A percentile compares a stretch with the other conserved stretches of the same genome.
phyloP scores from a whole-genome alignment of 2,329 filamentous ascomycete genomes.

The Emydomyces testavorans region DNA sequence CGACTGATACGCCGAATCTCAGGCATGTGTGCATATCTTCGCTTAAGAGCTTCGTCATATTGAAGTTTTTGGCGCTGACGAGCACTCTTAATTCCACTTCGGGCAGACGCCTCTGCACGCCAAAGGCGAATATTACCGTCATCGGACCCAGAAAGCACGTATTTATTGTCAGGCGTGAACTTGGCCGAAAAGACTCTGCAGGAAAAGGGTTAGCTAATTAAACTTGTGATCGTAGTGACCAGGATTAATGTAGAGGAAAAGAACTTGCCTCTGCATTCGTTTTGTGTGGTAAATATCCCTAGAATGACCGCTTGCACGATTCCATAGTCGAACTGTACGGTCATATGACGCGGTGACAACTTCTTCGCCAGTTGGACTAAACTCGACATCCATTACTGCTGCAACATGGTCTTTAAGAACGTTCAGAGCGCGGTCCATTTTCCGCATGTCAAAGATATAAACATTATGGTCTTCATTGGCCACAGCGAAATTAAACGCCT shows the following conservation, averaged over 20 bases:
- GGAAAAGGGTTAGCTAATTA: conserved; percentile 9
- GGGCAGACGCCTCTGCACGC: conserved; percentile 72
- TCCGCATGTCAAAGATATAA: conserved; percentile 89
- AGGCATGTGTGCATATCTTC: conserved; percentile 88
- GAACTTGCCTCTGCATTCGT: conserved; percentile 66
- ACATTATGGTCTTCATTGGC: conserved; percentile 92
- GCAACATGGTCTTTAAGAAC: conserved; percentile 80
- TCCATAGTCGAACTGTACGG: conserved; percentile 77
- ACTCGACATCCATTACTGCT: conserved; percentile 94
- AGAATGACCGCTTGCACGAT: conserved; percentile 66
- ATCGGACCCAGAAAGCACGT: conserved; percentile 80
- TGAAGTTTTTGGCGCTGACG: conserved; percentile 78
- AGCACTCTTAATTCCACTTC: conserved; percentile 75
- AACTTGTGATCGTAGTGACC: background rate
- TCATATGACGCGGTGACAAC: conserved; percentile 84
- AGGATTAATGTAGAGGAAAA: background rate
- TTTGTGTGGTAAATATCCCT: conserved; percentile 95
- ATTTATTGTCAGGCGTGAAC: conserved; percentile 83
- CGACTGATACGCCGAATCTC: conserved; percentile 83
- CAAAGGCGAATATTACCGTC: conserved; percentile 87
- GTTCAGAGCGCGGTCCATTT: conserved; percentile 76
- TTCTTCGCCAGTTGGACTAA: conserved; percentile 86
- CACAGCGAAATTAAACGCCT: conserved; percentile 87
- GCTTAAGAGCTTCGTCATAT: conserved; percentile 75
- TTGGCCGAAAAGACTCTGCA: conserved; percentile 64